Conservation (phyloP, 352 stramenopile genomes). For the Phytophthora fragariaefolia region DNA sequence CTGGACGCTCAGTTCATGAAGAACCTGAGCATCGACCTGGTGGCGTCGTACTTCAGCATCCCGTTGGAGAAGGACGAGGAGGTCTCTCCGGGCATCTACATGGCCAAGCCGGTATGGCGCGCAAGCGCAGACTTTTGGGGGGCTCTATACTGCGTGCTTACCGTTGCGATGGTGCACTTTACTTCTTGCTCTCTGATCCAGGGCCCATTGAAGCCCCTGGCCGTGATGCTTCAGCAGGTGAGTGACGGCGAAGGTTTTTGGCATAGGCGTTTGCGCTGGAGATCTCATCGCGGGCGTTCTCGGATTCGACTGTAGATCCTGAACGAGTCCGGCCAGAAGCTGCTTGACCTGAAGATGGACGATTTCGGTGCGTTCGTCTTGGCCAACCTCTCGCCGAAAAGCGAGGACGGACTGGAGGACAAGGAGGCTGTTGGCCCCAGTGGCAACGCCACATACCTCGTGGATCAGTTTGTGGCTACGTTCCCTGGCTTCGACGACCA, state of each 20-base stretch:
- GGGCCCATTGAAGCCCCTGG: conserved; percentile 73
- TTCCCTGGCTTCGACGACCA: conserved; percentile 83
- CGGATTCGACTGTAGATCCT: conserved; percentile 44
- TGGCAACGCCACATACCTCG: conserved; percentile 58
- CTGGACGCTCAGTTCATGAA: conserved; percentile 67
- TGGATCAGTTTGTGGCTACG: conserved; percentile 54
- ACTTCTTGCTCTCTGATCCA: conserved; percentile 24
- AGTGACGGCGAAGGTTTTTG: background rate
- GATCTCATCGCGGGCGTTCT: background rate
- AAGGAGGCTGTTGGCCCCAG: conserved; percentile 19
- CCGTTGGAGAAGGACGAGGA: conserved; percentile 77
- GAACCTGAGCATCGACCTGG: conserved; percentile 65
- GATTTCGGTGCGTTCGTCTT: conserved; percentile 84
- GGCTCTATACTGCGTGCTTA: conserved; percentile 1
- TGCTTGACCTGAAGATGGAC: conserved; percentile 53
- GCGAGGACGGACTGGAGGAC: conserved; percentile 16
- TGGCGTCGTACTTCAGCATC: conserved; percentile 78
- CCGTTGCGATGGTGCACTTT: background rate
- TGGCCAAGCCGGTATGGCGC: conserved; percentile 68
- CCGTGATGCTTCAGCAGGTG: conserved; percentile 59
- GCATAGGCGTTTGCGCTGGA: background rate
- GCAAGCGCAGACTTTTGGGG: background rate
- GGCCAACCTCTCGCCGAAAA: conserved; percentile 46
- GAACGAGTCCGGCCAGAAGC: conserved; percentile 65
- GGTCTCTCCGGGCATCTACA: conserved; percentile 79